Conservation (phyloP, 2,329 filamentous ascomycete species). For the Fusarium nelsonii region DNA sequence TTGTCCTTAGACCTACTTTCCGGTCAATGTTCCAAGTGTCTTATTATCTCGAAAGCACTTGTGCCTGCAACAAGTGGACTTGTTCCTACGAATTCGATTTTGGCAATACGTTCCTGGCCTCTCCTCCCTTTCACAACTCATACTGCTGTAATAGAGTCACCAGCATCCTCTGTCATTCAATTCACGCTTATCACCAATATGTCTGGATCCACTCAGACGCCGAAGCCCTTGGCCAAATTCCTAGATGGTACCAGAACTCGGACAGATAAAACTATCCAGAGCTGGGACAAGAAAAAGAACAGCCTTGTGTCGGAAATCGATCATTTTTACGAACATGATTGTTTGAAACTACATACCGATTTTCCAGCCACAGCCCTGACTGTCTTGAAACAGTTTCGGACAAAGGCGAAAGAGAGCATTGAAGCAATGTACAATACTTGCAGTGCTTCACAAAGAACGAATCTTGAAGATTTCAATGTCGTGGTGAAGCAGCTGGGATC, state of each 20-base stretch:
- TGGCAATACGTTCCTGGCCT: neutral
- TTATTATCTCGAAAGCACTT: neutral
- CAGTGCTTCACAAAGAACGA: neutral
- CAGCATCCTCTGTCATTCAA: neutral
- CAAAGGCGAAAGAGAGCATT: constrained; percentile 2
- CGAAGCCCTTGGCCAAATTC: neutral
- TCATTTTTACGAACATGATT: neutral
- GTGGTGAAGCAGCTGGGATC: neutral
- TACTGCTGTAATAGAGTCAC: neutral
- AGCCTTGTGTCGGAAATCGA: constrained; percentile 1
- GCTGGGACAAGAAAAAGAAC: neutral
- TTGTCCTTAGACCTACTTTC: neutral
- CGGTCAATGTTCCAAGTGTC: neutral
- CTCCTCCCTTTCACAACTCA: neutral
- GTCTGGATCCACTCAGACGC: no score
- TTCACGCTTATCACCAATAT: neutral
- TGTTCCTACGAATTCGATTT: neutral
- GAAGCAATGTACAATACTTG: constrained; percentile 1
- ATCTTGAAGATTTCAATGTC: neutral
- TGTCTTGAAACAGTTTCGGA: neutral
- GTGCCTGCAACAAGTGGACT: neutral
- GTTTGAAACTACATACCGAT: neutral
- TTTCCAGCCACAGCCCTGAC: neutral
- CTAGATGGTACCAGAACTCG: neutral
- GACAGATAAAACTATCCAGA: neutral